Evolutionary conservation across 2,329 filamentous ascomycete genomes (phyloP), one percentile per base, ranked within the genome.

Genomic region (Trichophyton mentagrophytes): DNA sequence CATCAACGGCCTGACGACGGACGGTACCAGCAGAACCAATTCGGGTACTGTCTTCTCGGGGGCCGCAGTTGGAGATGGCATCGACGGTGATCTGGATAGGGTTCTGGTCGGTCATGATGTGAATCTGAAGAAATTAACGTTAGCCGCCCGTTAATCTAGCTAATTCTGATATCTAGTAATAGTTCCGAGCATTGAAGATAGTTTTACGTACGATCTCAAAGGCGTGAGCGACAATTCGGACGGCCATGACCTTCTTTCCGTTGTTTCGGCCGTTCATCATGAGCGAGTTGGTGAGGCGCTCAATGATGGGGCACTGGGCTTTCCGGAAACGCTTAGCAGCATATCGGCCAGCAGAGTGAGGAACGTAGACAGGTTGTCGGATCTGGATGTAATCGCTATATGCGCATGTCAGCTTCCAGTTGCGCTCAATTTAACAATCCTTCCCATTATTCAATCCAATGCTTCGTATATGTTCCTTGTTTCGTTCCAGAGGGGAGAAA

Each of bases 261-360:
- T 96, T 99, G 89, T 99, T 99, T 82, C 93, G 93, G 81, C 93
- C 93, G 87, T 99, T 96, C 92, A 97, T 97, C 95, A 99, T 99
- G 78, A 99, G 87, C 64, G 93, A 97, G 89, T 99, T 99, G 85
- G 93, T 99, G 73, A 99, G 87, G 79, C 93, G 92, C 89, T 99
- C 93, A 77, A 99, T 96, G 87, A 99, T 97, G 74, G 93, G 93
- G 89, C 93, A 99, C 86, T 97, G 95, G 78, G 95, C 93, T 88
- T 99, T 99, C 84, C 93, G 89, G 90, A 99, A 99, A 77, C 95
- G 88, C 90, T 99, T 99, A 82, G 87, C 85, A 77, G 93, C 93
- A 86, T 96, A 99, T 78, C 91, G 90, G 78, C 93, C 93, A 75
- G 95, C 93, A 69, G 91, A 95, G 86, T 99, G 93, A 78, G 93